phyloP scores from a whole-genome alignment of 1,284 basidiomycete genomes.

The Volvariella volvacea region DNA sequence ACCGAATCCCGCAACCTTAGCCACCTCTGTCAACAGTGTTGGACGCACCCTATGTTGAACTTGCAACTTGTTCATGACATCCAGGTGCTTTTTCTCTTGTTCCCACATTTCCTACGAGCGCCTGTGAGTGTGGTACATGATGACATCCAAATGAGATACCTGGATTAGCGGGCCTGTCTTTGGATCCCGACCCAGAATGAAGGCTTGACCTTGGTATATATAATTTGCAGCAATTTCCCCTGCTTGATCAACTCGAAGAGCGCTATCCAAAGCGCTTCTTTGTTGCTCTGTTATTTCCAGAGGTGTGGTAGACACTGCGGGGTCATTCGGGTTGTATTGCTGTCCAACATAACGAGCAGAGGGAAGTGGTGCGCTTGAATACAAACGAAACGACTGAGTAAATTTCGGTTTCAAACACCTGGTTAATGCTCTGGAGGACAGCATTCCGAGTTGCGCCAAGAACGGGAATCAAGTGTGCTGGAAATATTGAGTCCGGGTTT shows the following conservation, averaged over 20 bases:
- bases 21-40: conserved; percentile 77
- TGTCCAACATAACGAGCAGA: conserved; percentile 29
- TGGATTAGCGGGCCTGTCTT: conserved; percentile 68
- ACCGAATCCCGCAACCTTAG: conserved; percentile 81
- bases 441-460: no score
- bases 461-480: no score
- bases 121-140: neutral
- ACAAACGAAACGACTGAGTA: conserved; percentile 7
- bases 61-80: conserved; percentile 80
- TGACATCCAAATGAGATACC: conserved; percentile 32
- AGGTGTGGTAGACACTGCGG: conserved; percentile 43
- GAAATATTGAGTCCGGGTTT: no score
- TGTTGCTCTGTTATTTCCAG: conserved; percentile 38
- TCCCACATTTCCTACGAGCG: conserved; percentile 85
- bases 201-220: conserved; percentile 84
- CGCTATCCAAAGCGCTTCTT: conserved; percentile 47
- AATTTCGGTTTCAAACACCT: neutral
- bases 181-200: conserved; percentile 60
- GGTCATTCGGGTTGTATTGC: conserved; percentile 21
- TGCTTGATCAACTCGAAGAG: conserved; percentile 85
- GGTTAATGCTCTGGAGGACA: neutral
- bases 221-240: conserved; percentile 92
- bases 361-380: conserved; percentile 12
- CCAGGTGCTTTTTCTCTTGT: conserved; percentile 89
- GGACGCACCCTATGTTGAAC: conserved; percentile 82